Conservation (phyloP, 78 protist genomes). For the Dictyostelium firmibasis region DNA sequence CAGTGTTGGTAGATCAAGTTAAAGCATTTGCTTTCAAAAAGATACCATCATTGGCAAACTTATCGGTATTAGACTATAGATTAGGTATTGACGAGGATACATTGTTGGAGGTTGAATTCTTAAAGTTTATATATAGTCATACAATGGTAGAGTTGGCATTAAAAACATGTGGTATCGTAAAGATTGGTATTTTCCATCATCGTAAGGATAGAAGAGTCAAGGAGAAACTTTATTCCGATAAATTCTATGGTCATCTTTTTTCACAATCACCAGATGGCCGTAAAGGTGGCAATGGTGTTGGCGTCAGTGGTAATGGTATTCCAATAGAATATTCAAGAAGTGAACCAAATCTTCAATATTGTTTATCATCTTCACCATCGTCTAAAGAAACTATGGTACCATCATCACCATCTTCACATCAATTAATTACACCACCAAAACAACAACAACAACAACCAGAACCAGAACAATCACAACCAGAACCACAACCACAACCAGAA, state of each 20-base stretch:
- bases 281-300: neutral
- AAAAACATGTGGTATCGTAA: conserved; percentile 54
- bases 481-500: neutral
- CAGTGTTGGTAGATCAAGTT: conserved; percentile 69
- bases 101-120: conserved; percentile 58
- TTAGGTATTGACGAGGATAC: conserved; percentile 72
- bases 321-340: neutral
- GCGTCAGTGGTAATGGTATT: neutral
- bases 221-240: conserved; percentile 36
- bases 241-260: neutral
- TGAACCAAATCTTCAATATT: neutral
- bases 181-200: conserved; percentile 53
- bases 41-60: neutral
- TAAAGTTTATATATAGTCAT: conserved; percentile 50
- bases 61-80: conserved; percentile 14
- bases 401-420: neutral
- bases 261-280: neutral
- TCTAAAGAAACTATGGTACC: neutral
- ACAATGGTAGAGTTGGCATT: conserved; percentile 47
- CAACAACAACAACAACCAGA: neutral
- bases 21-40: conserved; percentile 35
- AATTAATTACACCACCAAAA: neutral
- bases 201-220: conserved; percentile 36
- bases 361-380: neutral
- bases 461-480: no score